Evolutionary conservation across 2,329 filamentous ascomycete genomes (phyloP), one percentile per base, ranked within the genome.

Genomic region (Colletotrichum tropicicola): DNA sequence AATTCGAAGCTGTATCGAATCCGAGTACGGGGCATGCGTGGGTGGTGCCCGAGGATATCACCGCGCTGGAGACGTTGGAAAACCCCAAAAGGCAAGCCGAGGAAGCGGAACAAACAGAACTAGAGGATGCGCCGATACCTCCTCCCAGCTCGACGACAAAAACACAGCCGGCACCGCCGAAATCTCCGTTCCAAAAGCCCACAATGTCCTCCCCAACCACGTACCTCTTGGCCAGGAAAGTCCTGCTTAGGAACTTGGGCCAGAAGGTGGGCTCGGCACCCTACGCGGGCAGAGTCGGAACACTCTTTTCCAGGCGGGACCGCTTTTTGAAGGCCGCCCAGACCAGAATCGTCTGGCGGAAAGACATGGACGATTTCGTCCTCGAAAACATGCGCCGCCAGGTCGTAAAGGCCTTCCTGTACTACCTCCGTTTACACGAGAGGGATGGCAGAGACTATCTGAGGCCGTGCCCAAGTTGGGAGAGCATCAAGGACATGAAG

Each of bases 301-400:
- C 55, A 28, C 59, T 63, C 35, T 60, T 69, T 2, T 54, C 61
- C 12, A 28, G 37, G n/a, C 39, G 69, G 10, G 32, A 19, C 4
- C 41, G 25, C 9, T 15, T 35, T 32, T 13, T 53, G 67, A 9
- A 21, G 21, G 9, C 8, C 25, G 0, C 48, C 65, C 39, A 43
- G 69, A 54, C 28, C 59, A 66, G 65, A 8, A 44, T 76, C 8
- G 73, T 79, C 23, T 87, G 82, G 82, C 82, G 87, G 28, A 41
- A 75, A 5, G 86, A 89, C 68, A 91, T 91, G 87, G 79, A 83
- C 32, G 73, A 77, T 0, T 77, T 85, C 25, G 70, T 91, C 0
- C 75, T 89, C 4, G 73, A 79, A 6, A 75, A 84, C 62, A 78
- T 89, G 75, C 82, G 85, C 5, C 74, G 80, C 5, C 75, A 80